Percentiles rank a stretch among this genome's conserved stretches.
Conservation (phyloP, 805 yeast genomes). For the Ogataea thermomethanolica region DNA sequence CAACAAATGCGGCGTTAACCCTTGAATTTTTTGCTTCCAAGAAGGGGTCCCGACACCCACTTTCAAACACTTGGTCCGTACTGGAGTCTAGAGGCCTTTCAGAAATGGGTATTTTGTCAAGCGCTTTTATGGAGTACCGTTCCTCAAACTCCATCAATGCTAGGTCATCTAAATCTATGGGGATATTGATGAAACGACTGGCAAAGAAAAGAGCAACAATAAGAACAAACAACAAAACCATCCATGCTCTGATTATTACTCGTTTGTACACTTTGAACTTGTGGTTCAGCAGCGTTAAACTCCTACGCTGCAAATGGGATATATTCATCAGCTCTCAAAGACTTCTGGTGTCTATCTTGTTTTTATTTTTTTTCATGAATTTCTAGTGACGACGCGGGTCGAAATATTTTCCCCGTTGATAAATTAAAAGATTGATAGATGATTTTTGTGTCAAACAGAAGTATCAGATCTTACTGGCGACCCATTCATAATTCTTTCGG, state of each 20-base stretch:
- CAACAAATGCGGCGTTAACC: slow-evolving; percentile 82
- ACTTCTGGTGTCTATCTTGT: background rate
- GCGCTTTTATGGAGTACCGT: slow-evolving; percentile 12
- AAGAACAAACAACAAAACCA: slow-evolving; percentile 4
- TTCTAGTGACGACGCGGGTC: slow-evolving; percentile 3
- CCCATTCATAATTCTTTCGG: background rate
- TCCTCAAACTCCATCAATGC: slow-evolving; percentile 17
- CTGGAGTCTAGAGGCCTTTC: slow-evolving; percentile 23
- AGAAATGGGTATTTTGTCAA: slow-evolving; percentile 26
- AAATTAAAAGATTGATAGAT: slow-evolving; percentile 1
- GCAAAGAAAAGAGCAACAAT: background rate
- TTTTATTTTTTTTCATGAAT: background rate
- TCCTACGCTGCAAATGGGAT: background rate
- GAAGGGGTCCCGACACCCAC: slow-evolving; percentile 33
- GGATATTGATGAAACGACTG: background rate
- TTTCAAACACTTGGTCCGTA: slow-evolving; percentile 31
- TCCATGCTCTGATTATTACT: slow-evolving; percentile 17
- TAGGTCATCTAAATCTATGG: slow-evolving; percentile 9
- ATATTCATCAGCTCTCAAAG: background rate
- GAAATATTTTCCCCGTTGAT: slow-evolving; percentile 1
- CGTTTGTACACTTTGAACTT: slow-evolving; percentile 15
- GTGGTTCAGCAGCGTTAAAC: slow-evolving; percentile 10
- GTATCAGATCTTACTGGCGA: slow-evolving; percentile 1
- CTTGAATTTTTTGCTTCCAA: slow-evolving; percentile 32
- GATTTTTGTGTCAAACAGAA: background rate